A percentile compares a stretch with the other conserved stretches of the same genome.
phyloP scores from a whole-genome alignment of 2,329 filamentous ascomycete species.

The Leptographium lundbergii region DNA sequence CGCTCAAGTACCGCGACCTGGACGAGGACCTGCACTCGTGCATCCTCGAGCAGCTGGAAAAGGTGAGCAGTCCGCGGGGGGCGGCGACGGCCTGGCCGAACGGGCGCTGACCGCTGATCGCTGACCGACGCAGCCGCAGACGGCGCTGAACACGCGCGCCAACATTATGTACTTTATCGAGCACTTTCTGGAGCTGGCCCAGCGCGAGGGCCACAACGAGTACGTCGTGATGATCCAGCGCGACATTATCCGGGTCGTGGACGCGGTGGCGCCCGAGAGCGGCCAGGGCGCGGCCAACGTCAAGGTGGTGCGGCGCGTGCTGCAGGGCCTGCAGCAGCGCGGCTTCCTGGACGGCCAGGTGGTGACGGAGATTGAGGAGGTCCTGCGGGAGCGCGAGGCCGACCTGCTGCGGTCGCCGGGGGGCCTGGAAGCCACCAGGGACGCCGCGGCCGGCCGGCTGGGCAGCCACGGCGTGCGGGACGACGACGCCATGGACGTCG shows the following conservation, averaged over 20 bases:
- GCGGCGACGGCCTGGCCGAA: no score
- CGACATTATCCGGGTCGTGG: slow-evolving; percentile 82
- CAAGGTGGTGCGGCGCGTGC: slow-evolving; percentile 72
- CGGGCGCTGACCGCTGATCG: no score
- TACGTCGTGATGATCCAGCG: slow-evolving; percentile 93
- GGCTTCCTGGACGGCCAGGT: slow-evolving; percentile 61
- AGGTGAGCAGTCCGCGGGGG: slow-evolving; percentile 32
- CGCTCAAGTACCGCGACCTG: slow-evolving; percentile 84
- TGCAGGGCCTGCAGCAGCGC: slow-evolving; percentile 58
- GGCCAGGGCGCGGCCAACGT: slow-evolving; percentile 86
- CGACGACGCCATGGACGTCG: slow-evolving; percentile 21
- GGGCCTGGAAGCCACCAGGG: neutral
- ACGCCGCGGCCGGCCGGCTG: neutral
- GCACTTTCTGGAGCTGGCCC: slow-evolving; percentile 77
- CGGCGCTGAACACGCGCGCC: slow-evolving; percentile 90
- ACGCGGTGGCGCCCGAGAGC: slow-evolving; percentile 79
- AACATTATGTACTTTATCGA: slow-evolving; percentile 99
- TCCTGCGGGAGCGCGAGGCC: slow-evolving; percentile 66
- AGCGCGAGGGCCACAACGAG: slow-evolving; percentile 60
- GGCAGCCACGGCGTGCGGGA: neutral
- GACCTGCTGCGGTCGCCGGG: slow-evolving; percentile 41
- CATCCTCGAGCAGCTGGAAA: slow-evolving; percentile 89
- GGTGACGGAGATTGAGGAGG: slow-evolving; percentile 68
- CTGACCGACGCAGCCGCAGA: slow-evolving; percentile 31
- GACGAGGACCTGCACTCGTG: slow-evolving; percentile 96